phyloP scores from a whole-genome alignment of 2,329 filamentous ascomycete species.

The Fusarium pseudocircinatum region DNA sequence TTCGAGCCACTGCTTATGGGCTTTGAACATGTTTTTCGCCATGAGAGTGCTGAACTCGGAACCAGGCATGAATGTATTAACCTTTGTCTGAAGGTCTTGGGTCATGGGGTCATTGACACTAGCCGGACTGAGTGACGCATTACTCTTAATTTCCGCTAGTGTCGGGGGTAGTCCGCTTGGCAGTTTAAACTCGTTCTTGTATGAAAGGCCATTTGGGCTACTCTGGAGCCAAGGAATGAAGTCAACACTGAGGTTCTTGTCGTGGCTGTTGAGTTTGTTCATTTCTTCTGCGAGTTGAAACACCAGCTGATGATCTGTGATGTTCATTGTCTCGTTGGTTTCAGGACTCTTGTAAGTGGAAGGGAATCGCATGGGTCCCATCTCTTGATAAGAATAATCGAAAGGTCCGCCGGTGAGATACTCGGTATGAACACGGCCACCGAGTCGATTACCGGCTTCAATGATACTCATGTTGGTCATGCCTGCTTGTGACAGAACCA shows the following conservation, averaged over 20 bases:
- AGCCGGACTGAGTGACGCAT: not conserved
- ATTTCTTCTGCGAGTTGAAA: conserved; percentile 13
- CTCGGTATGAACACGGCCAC: conserved; percentile 6
- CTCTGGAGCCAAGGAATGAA: conserved; percentile 11
- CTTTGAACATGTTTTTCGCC: conserved; percentile 16
- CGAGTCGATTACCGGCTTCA: not conserved
- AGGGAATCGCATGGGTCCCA: conserved; percentile 16
- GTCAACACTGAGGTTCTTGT: conserved; percentile 8
- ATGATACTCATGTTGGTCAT: conserved; percentile 17
- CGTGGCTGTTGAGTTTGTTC: conserved; percentile 2
- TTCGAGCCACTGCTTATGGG: conserved; percentile 15
- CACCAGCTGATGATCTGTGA: not conserved
- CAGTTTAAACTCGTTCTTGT: conserved; percentile 14
- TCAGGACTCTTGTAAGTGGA: conserved; percentile 3
- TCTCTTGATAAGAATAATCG: conserved; percentile 18
- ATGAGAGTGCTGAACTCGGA: conserved; percentile 2
- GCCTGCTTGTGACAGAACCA: conserved; percentile 1
- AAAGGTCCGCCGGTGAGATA: not conserved
- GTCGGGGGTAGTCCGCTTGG: not conserved
- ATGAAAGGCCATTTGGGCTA: not conserved
- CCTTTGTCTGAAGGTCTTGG: not conserved
- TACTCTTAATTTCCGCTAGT: not conserved
- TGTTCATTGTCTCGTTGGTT: conserved; percentile 13
- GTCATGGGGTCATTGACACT: not conserved
- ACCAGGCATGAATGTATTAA: not conserved